phyloP scores from a whole-genome alignment of 2,329 filamentous ascomycete species.

The Fusarium denticulatum region DNA sequence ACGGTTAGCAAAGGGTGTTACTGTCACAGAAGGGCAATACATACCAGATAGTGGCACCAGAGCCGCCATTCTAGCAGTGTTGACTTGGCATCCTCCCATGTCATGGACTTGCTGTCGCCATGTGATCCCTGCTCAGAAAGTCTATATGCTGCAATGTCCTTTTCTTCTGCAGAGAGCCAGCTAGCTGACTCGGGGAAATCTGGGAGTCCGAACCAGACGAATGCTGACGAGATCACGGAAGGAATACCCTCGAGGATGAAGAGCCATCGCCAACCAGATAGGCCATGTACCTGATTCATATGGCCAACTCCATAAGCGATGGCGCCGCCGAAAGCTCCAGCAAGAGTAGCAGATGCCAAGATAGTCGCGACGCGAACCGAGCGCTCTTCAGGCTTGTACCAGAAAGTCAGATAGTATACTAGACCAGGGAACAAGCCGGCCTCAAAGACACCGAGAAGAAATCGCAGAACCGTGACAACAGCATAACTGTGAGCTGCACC shows the following conservation, averaged over 20 bases:
- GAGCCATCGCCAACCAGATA: constrained; percentile 73
- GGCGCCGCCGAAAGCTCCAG: constrained; percentile 75
- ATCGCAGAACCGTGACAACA: constrained; percentile 43
- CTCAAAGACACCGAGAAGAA: constrained; percentile 46
- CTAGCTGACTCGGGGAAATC: constrained; percentile 72
- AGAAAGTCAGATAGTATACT: constrained; percentile 66
- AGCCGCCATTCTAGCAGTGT: constrained; percentile 71
- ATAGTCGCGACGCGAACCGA: constrained; percentile 73
- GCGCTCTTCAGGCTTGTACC: constrained; percentile 76
- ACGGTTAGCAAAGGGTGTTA: not conserved
- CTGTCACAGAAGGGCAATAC: fast-evolving
- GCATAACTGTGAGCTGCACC: constrained; percentile 52
- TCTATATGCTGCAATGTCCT: constrained; percentile 57
- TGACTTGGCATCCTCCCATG: constrained; percentile 72
- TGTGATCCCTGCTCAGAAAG: constrained; percentile 47
- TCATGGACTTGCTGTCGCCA: constrained; percentile 68
- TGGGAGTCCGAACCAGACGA: constrained; percentile 72
- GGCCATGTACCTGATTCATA: constrained; percentile 69
- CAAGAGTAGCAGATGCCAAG: constrained; percentile 71
- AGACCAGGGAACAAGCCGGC: constrained; percentile 43
- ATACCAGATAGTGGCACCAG: constrained; percentile 68
- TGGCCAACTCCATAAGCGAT: constrained; percentile 76
- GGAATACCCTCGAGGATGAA: constrained; percentile 70
- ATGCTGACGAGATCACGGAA: constrained; percentile 68
- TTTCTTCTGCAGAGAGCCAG: constrained; percentile 68